Conservation (phyloP, 345 rosid genomes). For the Linum trigynum region DNA sequence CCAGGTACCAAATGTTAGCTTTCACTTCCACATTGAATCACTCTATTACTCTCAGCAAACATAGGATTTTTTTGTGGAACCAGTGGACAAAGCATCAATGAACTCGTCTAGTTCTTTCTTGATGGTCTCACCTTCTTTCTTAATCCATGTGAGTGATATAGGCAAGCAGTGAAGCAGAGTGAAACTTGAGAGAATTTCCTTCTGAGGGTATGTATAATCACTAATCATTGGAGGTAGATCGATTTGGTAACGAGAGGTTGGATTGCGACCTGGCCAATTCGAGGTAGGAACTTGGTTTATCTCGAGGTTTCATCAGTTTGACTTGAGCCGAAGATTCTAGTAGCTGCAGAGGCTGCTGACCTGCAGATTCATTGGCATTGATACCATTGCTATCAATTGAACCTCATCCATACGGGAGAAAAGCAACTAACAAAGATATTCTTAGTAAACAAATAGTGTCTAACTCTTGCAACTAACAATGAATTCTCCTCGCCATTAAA, state of each 20-base stretch:
- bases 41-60: constrained; percentile 14
- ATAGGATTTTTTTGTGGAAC: too few species aligned
- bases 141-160: constrained; percentile 40
- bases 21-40: constrained; percentile 10
- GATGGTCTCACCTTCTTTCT: constrained; percentile 13
- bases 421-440: constrained; percentile 8
- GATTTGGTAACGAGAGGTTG: constrained; percentile 30
- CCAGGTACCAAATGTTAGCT: constrained; percentile 32
- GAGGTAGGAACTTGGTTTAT: constrained; percentile 43
- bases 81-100: constrained; percentile 9
- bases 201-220: neutral
- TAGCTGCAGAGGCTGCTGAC: constrained; percentile 20
- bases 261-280: constrained; percentile 52
- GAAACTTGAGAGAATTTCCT: too few species aligned
- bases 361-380: constrained; percentile 13
- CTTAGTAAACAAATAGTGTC: too few species aligned
- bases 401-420: constrained; percentile 34
- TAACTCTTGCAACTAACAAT: too few species aligned
- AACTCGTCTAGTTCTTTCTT: constrained; percentile 20
- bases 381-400: constrained; percentile 16
- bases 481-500: too few species aligned
- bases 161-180: constrained; percentile 40
- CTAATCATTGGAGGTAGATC: constrained; percentile 9
- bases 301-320: constrained; percentile 26
- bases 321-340: constrained; percentile 23